These are phyloP conservation scores for Kalaharituber pfeilii DNA, from an alignment of 2,329 filamentous ascomycete genomes.

Conservation along the genomic window DNA sequence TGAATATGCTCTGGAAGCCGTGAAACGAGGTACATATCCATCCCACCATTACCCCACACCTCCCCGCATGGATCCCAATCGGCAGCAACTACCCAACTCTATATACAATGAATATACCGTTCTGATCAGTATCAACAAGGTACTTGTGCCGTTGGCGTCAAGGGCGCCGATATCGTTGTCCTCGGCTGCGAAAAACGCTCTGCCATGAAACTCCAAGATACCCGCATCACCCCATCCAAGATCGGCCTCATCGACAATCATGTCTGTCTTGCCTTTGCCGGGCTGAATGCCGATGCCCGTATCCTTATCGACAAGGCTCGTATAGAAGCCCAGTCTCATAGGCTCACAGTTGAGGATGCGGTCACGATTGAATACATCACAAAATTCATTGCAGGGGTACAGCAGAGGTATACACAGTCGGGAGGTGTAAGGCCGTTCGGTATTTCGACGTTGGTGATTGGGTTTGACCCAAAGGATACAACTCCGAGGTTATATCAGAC, in stretches of 20 bases:
- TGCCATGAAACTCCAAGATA: conserved; percentile 98
- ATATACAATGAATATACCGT: conserved; percentile 8
- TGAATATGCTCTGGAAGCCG: conserved; percentile 96
- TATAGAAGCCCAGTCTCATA: conserved; percentile 91
- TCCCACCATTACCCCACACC: background rate
- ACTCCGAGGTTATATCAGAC: conserved; percentile 89
- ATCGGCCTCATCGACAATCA: conserved; percentile 92
- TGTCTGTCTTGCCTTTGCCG: conserved; percentile 91
- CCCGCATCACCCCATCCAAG: conserved; percentile 95
- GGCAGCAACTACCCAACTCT: background rate
- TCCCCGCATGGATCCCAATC: background rate
- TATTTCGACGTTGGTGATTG: conserved; percentile 92
- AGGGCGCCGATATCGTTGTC: conserved; percentile 85
- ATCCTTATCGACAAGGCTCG: conserved; percentile 97
- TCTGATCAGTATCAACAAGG: conserved; percentile 34
- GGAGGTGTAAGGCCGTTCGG: conserved; percentile 97
- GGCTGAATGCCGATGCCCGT: conserved; percentile 90
- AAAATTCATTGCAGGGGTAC: conserved; percentile 93
- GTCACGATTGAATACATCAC: conserved; percentile 98
- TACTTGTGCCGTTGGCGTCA: conserved; percentile 95
- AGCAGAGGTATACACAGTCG: conserved; percentile 97
- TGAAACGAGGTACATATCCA: conserved; percentile 64
- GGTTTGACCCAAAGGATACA: conserved; percentile 88
- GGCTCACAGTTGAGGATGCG: conserved; percentile 90
- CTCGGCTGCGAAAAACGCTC: conserved; percentile 97